These are phyloP conservation scores for Coleophoma eucalyptorum DNA, from an alignment of 2,329 filamentous ascomycete genomes.

Conservation along the genomic window DNA sequence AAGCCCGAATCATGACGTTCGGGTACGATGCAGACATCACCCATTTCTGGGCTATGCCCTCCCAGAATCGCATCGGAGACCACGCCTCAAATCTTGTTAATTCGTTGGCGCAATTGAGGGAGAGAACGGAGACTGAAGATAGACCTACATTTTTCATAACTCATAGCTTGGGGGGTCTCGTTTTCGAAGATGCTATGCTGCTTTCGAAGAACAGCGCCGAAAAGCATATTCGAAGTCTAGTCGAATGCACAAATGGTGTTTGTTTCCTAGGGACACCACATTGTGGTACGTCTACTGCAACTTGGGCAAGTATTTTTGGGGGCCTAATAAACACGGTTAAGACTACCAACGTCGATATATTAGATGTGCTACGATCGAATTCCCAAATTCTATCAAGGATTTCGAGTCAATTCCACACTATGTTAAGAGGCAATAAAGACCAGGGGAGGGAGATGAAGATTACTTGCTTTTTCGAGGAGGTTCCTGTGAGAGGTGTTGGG, in stretches of 20 bases:
- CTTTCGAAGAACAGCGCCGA: slow-evolving; percentile 28
- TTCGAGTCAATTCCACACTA: slow-evolving; percentile 20
- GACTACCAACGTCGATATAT: slow-evolving; percentile 29
- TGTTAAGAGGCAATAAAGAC: slow-evolving; percentile 15
- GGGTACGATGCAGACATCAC: slow-evolving; percentile 32
- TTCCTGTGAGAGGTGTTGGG: slow-evolving; percentile 20
- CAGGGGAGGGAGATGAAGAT: slow-evolving; percentile 21
- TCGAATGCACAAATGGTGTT: slow-evolving; percentile 24
- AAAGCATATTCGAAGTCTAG: slow-evolving; percentile 24
- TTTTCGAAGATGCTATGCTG: slow-evolving; percentile 33
- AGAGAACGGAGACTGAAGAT: no score
- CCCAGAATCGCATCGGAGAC: slow-evolving; percentile 22
- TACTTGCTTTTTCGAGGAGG: slow-evolving; percentile 32
- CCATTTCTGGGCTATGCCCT: slow-evolving; percentile 21
- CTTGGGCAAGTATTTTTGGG: slow-evolving; percentile 29
- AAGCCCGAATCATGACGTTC: slow-evolving; percentile 33
- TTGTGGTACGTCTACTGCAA: slow-evolving; percentile 28
- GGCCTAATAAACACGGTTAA: background rate
- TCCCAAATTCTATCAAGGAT: slow-evolving; percentile 21
- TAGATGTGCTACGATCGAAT: slow-evolving; percentile 24
- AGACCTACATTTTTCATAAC: slow-evolving; percentile 30
- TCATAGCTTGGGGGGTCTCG: slow-evolving; percentile 36
- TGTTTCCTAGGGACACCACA: slow-evolving; percentile 36
- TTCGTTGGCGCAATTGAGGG: slow-evolving; percentile 19
- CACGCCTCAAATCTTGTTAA: slow-evolving; percentile 27